Conservation (phyloP, 495 filamentous ascomycete species). For the Oleoguttula mirabilis region DNA sequence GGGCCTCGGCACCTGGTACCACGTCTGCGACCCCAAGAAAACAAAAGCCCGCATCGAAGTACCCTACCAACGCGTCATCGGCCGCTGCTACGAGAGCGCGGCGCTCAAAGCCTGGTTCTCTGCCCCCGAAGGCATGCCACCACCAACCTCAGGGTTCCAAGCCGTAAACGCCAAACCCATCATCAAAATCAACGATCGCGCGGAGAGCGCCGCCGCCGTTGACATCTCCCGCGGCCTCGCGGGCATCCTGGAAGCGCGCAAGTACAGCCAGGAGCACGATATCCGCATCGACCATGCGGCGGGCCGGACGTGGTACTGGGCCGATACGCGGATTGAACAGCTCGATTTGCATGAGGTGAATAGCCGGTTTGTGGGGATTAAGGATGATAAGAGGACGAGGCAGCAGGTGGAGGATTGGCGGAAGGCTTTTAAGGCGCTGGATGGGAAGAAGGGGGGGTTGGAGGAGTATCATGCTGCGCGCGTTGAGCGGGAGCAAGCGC, state of each 20-base stretch:
- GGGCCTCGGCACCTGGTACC: constrained; percentile 40
- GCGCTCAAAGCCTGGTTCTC: constrained; percentile 37
- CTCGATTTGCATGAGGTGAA: constrained; percentile 44
- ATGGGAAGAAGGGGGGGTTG: constrained; percentile 10
- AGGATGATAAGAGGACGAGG: constrained; percentile 1
- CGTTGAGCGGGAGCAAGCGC: constrained; percentile 2
- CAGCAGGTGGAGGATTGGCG: constrained; percentile 5
- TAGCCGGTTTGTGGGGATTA: constrained; percentile 24
- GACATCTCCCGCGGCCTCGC: constrained; percentile 21
- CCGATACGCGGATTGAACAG: constrained; percentile 41
- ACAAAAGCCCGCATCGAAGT: constrained; percentile 27
- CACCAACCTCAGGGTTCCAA: constrained; percentile 6
- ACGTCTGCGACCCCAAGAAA: constrained; percentile 29
- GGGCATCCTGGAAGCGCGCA: constrained; percentile 32
- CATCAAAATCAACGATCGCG: not conserved
- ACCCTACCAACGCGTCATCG: constrained; percentile 40
- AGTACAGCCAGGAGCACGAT: constrained; percentile 35
- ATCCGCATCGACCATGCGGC: constrained; percentile 32
- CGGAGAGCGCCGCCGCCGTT: not conserved
- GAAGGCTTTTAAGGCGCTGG: constrained; percentile 11
- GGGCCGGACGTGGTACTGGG: constrained; percentile 43
- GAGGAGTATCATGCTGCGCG: constrained; percentile 11
- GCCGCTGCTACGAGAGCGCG: constrained; percentile 42
- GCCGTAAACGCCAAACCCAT: constrained; percentile 11
- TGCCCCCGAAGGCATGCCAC: not conserved